Evolutionary conservation across 1,139 yeast genomes (phyloP).

Genomic region (Taphrina communis): DNA sequence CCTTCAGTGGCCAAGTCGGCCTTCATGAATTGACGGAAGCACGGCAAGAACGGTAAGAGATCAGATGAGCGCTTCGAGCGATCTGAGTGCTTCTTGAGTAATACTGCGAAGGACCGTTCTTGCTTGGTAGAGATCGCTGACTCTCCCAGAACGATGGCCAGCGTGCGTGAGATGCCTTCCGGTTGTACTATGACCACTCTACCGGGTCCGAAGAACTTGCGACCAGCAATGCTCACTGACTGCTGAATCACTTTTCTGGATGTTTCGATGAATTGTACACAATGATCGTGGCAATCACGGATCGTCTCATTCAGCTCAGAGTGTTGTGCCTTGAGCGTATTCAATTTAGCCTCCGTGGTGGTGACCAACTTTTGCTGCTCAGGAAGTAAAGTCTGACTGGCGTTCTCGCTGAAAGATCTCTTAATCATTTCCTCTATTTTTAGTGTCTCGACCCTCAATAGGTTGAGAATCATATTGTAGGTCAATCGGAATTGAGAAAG

Average conservation of each 20-base stretch:
- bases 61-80: slow-evolving; percentile 44
- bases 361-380: slow-evolving; percentile 76
- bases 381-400: slow-evolving; percentile 82
- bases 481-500: slow-evolving; percentile 92
- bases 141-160: slow-evolving; percentile 59
- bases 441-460: slow-evolving; percentile 88
- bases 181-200: slow-evolving; percentile 67
- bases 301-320: slow-evolving; percentile 4
- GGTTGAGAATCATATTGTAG: slow-evolving; percentile 90
- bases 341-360: slow-evolving; percentile 59
- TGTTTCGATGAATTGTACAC: slow-evolving; percentile 23
- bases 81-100: slow-evolving; percentile 32
- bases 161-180: slow-evolving; percentile 53
- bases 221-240: slow-evolving; percentile 41
- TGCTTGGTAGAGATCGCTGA: slow-evolving; percentile 30
- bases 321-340: slow-evolving; percentile 48
- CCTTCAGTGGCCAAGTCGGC: slow-evolving; percentile 16
- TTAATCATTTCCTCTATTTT: slow-evolving; percentile 97
- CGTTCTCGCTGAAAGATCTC: slow-evolving; percentile 90
- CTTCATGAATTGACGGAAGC: slow-evolving; percentile 36
- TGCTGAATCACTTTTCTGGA: slow-evolving; percentile 4
- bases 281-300: slow-evolving; percentile 15
- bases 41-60: slow-evolving; percentile 46
- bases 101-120: slow-evolving; percentile 41
- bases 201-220: slow-evolving; percentile 54